A percentile compares a stretch with the other conserved stretches of the same genome.
phyloP scores from a whole-genome alignment of 192 early-diverging fungal species.

The Coemansia interrupta region DNA sequence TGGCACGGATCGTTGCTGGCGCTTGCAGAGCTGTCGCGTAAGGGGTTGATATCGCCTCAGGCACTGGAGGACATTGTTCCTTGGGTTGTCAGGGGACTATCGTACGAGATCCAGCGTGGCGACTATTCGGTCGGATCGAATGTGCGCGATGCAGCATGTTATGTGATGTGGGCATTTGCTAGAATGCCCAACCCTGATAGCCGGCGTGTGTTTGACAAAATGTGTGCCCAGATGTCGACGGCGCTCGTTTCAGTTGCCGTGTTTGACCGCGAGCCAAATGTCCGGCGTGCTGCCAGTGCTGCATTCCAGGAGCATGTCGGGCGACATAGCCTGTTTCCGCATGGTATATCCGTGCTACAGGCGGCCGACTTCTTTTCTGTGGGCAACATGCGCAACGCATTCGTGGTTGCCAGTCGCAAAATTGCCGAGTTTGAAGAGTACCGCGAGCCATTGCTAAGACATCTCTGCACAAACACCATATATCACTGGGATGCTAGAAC shows the following conservation, averaged over 20 bases:
- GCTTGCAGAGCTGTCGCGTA: constrained; percentile 84
- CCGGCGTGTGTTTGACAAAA: constrained; percentile 56
- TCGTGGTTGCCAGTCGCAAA: constrained; percentile 62
- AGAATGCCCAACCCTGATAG: constrained; percentile 73
- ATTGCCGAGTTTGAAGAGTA: constrained; percentile 77
- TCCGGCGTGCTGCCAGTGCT: constrained; percentile 88
- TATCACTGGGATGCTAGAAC: constrained; percentile 87
- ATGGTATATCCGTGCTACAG: constrained; percentile 89
- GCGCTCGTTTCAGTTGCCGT: constrained; percentile 75
- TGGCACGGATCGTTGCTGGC: constrained; percentile 95
- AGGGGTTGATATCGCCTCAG: constrained; percentile 77
- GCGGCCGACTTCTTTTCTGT: constrained; percentile 90
- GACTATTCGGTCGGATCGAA: constrained; percentile 88
- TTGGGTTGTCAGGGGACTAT: constrained; percentile 78
- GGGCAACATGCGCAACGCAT: constrained; percentile 76
- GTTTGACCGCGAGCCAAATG: constrained; percentile 91
- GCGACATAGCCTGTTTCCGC: constrained; percentile 81
- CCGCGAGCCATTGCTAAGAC: constrained; percentile 63
- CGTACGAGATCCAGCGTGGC: constrained; percentile 86
- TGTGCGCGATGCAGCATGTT: constrained; percentile 94
- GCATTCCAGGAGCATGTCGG: constrained; percentile 99
- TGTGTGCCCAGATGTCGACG: constrained; percentile 65
- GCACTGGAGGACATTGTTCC: constrained; percentile 68
- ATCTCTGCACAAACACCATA: constrained; percentile 63
- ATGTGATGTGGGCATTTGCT: constrained; percentile 97